A percentile compares a stretch with the other conserved stretches of the same genome.
phyloP scores from a whole-genome alignment of 1,284 basidiomycete species.

The Wolfiporia cocos region DNA sequence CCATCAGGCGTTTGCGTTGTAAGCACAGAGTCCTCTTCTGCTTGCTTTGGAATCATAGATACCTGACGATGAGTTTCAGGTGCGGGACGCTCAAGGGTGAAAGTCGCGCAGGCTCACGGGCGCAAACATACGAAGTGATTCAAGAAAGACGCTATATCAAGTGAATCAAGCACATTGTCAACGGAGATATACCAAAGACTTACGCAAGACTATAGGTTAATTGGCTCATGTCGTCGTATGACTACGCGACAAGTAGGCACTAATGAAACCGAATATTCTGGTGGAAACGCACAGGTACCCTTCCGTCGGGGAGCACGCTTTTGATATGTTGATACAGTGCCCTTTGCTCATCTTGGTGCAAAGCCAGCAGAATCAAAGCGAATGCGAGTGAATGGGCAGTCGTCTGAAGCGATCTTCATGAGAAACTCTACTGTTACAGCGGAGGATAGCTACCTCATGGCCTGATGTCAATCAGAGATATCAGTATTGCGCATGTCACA shows the following conservation, averaged over 20 bases:
- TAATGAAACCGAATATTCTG: neutral
- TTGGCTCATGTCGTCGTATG: conserved; percentile 44
- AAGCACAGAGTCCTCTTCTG: conserved; percentile 42
- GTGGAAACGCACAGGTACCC: conserved; percentile 30
- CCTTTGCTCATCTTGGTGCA: conserved; percentile 59
- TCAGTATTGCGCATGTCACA: too few relatives aligned
- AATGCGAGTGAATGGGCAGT: conserved; percentile 52
- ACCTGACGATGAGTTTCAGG: too few relatives aligned
- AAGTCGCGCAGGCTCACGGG: too few relatives aligned
- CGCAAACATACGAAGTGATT: conserved; percentile 56
- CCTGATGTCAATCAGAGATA: too few relatives aligned
- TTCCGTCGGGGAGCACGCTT: conserved; percentile 33
- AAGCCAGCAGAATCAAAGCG: conserved; percentile 42
- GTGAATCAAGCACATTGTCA: neutral
- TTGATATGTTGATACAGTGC: conserved; percentile 48
- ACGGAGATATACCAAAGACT: conserved; percentile 9
- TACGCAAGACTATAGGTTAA: conserved; percentile 41
- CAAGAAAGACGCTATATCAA: conserved; percentile 49
- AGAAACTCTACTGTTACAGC: too few relatives aligned
- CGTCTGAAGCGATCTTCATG: conserved; percentile 38
- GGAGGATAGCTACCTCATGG: too few relatives aligned
- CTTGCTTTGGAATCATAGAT: conserved; percentile 41
- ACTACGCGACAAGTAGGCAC: too few relatives aligned
- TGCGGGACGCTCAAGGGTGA: too few relatives aligned
- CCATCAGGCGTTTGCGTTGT: too few relatives aligned